Conservation (phyloP, 345 rosid genomes). For the Syzygium jambos region DNA sequence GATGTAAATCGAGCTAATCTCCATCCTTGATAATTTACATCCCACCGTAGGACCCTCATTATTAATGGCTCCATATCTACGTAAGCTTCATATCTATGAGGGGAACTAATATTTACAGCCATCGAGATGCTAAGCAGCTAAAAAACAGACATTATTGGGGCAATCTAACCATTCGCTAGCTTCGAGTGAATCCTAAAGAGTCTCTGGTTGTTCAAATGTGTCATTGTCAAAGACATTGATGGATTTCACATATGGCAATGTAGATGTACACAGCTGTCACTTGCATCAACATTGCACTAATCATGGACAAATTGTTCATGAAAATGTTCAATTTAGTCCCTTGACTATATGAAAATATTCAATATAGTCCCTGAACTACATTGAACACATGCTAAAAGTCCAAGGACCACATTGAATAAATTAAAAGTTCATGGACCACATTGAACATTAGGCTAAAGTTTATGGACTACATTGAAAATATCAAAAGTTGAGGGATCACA, state of each 20-base stretch:
- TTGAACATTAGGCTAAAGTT: too few relatives aligned
- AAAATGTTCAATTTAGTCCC: not conserved
- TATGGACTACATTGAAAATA: too few relatives aligned
- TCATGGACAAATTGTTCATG: not conserved
- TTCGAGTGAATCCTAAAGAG: not conserved
- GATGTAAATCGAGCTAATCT: too few relatives aligned
- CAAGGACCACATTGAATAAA: too few relatives aligned
- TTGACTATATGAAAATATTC: too few relatives aligned
- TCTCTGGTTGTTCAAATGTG: not conserved
- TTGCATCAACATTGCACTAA: not conserved
- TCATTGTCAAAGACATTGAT: not conserved
- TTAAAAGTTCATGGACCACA: too few relatives aligned
- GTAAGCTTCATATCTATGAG: not conserved
- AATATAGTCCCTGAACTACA: too few relatives aligned
- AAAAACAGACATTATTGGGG: not conserved
- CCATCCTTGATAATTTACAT: too few relatives aligned
- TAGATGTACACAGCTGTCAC: not conserved
- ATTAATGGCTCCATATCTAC: too few relatives aligned
- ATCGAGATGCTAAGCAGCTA: not conserved
- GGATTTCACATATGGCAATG: not conserved
- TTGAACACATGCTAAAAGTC: too few relatives aligned
- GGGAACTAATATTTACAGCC: accelerated
- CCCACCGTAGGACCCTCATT: too few relatives aligned
- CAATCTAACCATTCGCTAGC: not conserved
- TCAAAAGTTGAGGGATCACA: too few relatives aligned